Evolutionary conservation across 805 yeast genomes (phyloP).

Genomic region (Kazachstania psychrophila): DNA sequence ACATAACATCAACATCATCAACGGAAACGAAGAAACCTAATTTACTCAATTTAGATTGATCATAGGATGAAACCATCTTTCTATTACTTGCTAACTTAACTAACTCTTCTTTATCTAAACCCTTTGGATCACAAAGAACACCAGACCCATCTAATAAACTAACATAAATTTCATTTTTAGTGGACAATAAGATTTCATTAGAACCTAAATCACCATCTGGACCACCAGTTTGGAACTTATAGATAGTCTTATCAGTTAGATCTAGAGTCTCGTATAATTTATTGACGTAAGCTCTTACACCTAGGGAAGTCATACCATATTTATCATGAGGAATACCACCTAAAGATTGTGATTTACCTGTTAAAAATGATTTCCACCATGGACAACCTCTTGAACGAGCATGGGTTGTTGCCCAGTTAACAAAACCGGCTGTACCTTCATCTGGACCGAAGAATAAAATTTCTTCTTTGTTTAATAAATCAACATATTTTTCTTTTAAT

Average conservation of each 20-base stretch:
- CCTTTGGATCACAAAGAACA: slow-evolving; percentile 84
- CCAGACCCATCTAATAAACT: slow-evolving; percentile 95
- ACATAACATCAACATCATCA: slow-evolving; percentile 68
- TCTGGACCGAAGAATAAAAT: slow-evolving; percentile 98
- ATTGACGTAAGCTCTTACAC: slow-evolving; percentile 86
- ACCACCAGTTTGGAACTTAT: slow-evolving; percentile 94
- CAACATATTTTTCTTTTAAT: slow-evolving; percentile 74
- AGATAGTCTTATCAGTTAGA: slow-evolving; percentile 48
- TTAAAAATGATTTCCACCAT: slow-evolving; percentile 97
- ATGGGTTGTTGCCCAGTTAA: slow-evolving; percentile 95
- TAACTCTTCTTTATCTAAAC: slow-evolving; percentile 74
- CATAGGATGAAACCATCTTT: slow-evolving; percentile 61
- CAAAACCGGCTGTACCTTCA: slow-evolving; percentile 93
- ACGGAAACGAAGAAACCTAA: slow-evolving; percentile 77
- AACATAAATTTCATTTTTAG: slow-evolving; percentile 66
- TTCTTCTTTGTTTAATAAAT: slow-evolving; percentile 74
- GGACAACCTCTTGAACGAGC: slow-evolving; percentile 88
- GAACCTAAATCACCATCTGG: slow-evolving; percentile 98
- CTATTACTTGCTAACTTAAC: slow-evolving; percentile 69
- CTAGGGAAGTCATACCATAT: slow-evolving; percentile 94
- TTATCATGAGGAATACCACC: slow-evolving; percentile 99
- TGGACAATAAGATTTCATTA: slow-evolving; percentile 82
- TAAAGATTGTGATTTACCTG: slow-evolving; percentile 83
- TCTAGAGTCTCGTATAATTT: slow-evolving; percentile 73
- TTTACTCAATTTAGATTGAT: slow-evolving; percentile 53